Conservation (phyloP, 2,329 filamentous ascomycete species). For the Monilinia fructigena region DNA sequence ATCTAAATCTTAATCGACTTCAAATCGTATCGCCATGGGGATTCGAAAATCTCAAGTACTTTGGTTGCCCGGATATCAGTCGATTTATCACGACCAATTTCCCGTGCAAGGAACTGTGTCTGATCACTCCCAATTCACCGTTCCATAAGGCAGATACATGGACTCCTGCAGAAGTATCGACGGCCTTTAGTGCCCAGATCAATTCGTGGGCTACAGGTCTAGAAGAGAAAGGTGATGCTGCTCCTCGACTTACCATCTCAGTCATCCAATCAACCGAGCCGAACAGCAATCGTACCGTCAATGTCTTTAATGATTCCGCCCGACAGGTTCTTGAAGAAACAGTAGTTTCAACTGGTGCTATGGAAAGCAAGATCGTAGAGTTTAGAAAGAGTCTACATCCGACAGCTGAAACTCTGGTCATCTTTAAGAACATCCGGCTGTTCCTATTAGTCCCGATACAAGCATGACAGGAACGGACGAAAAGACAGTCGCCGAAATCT, state of each 20-base stretch:
- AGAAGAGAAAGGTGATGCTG: not conserved
- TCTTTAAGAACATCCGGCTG: not conserved
- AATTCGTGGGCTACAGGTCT: not conserved
- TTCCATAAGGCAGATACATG: not conserved
- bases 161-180: too few species aligned
- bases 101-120: constrained; percentile 1
- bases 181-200: too few species aligned
- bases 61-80: too few species aligned
- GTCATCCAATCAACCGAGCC: not conserved
- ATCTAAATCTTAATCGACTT: not conserved
- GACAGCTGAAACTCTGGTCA: not conserved
- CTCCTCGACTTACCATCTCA: not conserved
- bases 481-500: not conserved
- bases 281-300: not conserved
- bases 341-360: not conserved
- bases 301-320: not conserved
- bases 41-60: too few species aligned
- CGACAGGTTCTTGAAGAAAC: not conserved
- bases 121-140: not conserved
- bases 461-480: too few species aligned
- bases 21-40: not conserved
- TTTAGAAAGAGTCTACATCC: not conserved
- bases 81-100: not conserved
- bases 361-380: not conserved
- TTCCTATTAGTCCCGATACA: too few species aligned